These are phyloP conservation scores for Corylus heterophylla DNA, from an alignment of 306 rosid genomes.

Conservation along the genomic window DNA sequence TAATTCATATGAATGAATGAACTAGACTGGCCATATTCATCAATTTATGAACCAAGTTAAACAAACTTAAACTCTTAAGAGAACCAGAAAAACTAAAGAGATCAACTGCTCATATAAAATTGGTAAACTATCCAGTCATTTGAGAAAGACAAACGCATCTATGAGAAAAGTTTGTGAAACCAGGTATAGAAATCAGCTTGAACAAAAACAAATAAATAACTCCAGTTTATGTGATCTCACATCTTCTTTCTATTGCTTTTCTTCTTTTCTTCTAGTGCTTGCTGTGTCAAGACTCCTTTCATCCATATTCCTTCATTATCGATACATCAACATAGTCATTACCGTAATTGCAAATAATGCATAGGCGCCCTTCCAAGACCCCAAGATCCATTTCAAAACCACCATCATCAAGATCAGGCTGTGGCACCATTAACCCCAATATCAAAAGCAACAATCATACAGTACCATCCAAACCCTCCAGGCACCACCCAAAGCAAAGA, in stretches of 20 bases:
- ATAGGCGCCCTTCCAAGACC: background rate
- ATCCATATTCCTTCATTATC: slow-evolving; percentile 8
- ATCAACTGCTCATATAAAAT: background rate
- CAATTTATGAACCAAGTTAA: background rate
- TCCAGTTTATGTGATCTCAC: background rate
- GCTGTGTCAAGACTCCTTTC: background rate
- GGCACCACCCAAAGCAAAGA: background rate
- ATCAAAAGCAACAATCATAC: slow-evolving; percentile 10
- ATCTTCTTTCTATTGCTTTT: background rate
- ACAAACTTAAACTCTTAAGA: background rate
- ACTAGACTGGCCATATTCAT: background rate
- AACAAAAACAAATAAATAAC: background rate
- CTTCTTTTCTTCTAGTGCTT: background rate
- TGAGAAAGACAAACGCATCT: too few relatives aligned
- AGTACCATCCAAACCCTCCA: background rate
- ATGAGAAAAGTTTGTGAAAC: background rate
- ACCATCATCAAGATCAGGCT: background rate
- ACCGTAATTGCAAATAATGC: background rate
- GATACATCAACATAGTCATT: slow-evolving; percentile 3
- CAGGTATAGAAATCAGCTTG: background rate
- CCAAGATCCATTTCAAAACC: slow-evolving; percentile 3
- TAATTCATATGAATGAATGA: background rate
- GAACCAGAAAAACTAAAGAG: background rate
- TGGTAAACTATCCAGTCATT: too few relatives aligned
- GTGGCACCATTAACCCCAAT: background rate